phyloP scores from a whole-genome alignment of 129 eudicot genomes.

The Rutidosis leptorrhynchoides region DNA sequence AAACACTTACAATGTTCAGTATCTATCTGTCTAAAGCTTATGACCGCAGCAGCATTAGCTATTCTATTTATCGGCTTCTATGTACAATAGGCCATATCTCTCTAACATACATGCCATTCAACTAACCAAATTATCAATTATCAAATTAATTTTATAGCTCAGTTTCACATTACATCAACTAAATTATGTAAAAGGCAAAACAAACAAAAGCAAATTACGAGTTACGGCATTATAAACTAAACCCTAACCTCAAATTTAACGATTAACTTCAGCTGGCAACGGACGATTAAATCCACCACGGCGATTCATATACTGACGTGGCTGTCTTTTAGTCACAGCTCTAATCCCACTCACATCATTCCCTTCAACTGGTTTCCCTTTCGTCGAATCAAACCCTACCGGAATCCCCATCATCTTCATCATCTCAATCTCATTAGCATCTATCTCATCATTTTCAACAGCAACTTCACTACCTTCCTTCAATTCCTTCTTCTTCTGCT shows the following conservation, averaged over 20 bases:
- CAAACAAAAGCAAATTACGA: background rate
- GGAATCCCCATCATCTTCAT: conserved; percentile 97
- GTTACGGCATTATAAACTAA: background rate
- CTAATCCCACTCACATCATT: conserved; percentile 83
- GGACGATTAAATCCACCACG: conserved; percentile 98
- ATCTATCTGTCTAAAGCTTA: background rate
- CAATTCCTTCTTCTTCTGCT: conserved; percentile 36
- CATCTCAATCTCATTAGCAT: conserved; percentile 81
- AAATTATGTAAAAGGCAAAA: background rate
- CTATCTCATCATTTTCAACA: conserved; percentile 40
- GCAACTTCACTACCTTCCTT: conserved; percentile 24
- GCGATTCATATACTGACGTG: conserved; percentile 93
- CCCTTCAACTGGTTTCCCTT: conserved; percentile 89
- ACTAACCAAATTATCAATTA: background rate
- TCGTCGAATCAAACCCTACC: conserved; percentile 91
- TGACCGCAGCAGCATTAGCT: background rate
- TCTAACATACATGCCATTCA: background rate
- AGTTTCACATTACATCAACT: conserved; percentile 3
- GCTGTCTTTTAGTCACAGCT: conserved; percentile 87
- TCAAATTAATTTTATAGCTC: conserved; percentile 1
- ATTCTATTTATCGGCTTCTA: background rate
- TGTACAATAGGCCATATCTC: background rate
- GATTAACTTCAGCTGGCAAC: conserved; percentile 83
- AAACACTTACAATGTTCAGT: background rate
- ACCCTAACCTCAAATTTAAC: conserved; percentile 50